These are phyloP conservation scores for Microbotryum scabiosae DNA, from an alignment of 1,284 basidiomycete species.

Conservation along the genomic window DNA sequence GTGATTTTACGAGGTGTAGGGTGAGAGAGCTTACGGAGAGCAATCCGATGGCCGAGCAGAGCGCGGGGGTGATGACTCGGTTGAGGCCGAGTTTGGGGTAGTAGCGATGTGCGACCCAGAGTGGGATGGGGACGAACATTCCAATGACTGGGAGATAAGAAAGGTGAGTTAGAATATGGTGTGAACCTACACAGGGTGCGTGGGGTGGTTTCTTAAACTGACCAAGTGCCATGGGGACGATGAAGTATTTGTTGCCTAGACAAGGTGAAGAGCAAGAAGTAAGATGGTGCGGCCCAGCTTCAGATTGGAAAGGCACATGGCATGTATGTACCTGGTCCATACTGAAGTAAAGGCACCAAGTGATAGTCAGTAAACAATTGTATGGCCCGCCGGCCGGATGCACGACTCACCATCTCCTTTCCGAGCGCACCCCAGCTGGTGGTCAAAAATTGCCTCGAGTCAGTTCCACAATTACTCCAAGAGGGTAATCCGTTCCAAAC, in stretches of 20 bases:
- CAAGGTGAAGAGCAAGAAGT: too few species aligned
- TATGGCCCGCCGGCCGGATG: too few species aligned
- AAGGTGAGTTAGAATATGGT: too few species aligned
- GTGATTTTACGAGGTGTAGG: too few species aligned
- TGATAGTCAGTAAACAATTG: too few species aligned
- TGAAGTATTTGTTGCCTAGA: slow-evolving; percentile 9
- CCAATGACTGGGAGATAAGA: slow-evolving; percentile 35
- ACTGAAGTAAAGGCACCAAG: too few species aligned
- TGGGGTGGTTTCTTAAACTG: too few species aligned
- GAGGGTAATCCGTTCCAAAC: too few species aligned
- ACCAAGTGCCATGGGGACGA: slow-evolving; percentile 41
- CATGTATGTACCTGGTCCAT: too few species aligned
- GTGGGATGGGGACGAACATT: slow-evolving; percentile 48
- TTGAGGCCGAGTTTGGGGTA: slow-evolving; percentile 42
- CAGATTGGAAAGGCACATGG: too few species aligned
- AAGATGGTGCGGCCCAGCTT: too few species aligned
- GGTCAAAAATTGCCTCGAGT: slow-evolving; percentile 48
- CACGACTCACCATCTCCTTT: too few species aligned
- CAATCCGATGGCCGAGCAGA: background rate
- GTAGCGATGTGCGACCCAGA: slow-evolving; percentile 47
- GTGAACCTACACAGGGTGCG: slow-evolving; percentile 24
- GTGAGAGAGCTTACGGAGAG: background rate
- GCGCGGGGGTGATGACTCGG: slow-evolving; percentile 14
- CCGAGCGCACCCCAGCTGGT: slow-evolving; percentile 51
- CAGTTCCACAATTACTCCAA: background rate